Evolutionary conservation across 768 basidiomycete species (phyloP), one percentile per base, ranked within the genome.

Genomic region (Naganishia onofrii): DNA sequence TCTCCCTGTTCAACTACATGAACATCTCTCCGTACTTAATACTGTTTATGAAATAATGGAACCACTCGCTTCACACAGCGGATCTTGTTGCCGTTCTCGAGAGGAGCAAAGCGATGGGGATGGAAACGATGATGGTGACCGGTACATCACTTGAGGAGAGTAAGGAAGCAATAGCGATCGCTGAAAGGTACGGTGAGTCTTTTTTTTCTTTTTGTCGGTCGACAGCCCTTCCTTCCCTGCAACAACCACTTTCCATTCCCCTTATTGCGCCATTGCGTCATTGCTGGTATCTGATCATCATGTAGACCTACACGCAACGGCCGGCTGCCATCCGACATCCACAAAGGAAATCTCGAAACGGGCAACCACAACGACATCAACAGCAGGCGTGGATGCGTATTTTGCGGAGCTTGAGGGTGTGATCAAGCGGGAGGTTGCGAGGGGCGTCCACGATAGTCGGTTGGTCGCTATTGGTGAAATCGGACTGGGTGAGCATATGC

Each of bases 251-350:
- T n/a, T n/a, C n/a, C n/a, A n/a, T n/a, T n/a, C n/a, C n/a, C n/a
- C n/a, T n/a, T n/a, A n/a, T n/a, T n/a, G n/a, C n/a, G n/a, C n/a
- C n/a, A n/a, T n/a, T n/a, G n/a, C n/a, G n/a, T n/a, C n/a, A n/a
- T n/a, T n/a, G n/a, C n/a, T n/a, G n/a, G n/a, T n/a, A n/a, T n/a
- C n/a, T n/a, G n/a, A n/a, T n/a, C n/a, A n/a, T n/a, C n/a, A n/a
- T n/a, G n/a, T 51, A 88, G 90, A 83, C 15, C 77, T 90, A 17
- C 90, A 87, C 76, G 86, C 88, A 21, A 92, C 91, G 0, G 85
- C 88, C 9, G 91, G 91, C 23, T 88, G 89, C 70, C 91, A 92
- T 79, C 91, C 91, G 0, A 91, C 90, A 19, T 87, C 89, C 23
- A 86, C 88, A 0, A 79, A 73, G 8, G 89, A 92, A 76, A 90